These are phyloP conservation scores for Ascobolus immersus DNA, from an alignment of 495 filamentous ascomycete species.

Conservation along the genomic window DNA sequence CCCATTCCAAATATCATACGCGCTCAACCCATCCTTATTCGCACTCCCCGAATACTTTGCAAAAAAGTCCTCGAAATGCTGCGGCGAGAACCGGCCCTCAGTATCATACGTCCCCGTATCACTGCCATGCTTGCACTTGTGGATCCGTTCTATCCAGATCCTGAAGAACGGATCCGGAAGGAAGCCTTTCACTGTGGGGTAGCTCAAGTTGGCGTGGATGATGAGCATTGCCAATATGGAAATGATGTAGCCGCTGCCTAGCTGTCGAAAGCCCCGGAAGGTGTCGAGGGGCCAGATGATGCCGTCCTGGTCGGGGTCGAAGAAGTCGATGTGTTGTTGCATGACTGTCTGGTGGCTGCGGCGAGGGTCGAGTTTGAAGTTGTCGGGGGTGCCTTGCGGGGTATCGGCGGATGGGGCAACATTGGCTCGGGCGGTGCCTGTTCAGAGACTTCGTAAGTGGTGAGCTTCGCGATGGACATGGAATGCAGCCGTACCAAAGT, in stretches of 20 bases:
- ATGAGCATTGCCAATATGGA: constrained; percentile 16
- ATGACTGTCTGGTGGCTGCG: constrained; percentile 8
- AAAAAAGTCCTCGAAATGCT: constrained; percentile 33
- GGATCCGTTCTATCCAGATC: constrained; percentile 23
- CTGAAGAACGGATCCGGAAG: constrained; percentile 28
- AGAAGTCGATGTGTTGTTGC: constrained; percentile 31
- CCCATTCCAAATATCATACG: constrained; percentile 16
- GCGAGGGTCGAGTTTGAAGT: constrained; percentile 10
- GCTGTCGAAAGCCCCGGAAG: constrained; percentile 25
- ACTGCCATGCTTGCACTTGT: constrained; percentile 34
- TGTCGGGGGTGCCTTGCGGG: constrained; percentile 17
- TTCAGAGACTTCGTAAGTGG: too few relatives aligned
- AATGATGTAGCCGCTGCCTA: constrained; percentile 25
- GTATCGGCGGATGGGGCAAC: constrained; percentile 14
- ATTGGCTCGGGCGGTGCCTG: constrained; percentile 18
- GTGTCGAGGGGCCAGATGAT: constrained; percentile 28
- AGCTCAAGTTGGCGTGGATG: constrained; percentile 27
- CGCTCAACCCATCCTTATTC: constrained; percentile 13
- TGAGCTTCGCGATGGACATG: too few relatives aligned
- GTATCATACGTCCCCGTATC: constrained; percentile 27
- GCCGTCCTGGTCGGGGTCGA: constrained; percentile 26
- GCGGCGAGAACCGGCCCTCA: constrained; percentile 29
- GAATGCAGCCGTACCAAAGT: too few relatives aligned
- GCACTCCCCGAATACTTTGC: constrained; percentile 23
- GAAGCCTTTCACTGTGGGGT: constrained; percentile 20